These are phyloP conservation scores for Colletotrichum orchidophilum DNA, from an alignment of 2,329 filamentous ascomycete genomes.

Conservation along the genomic window DNA sequence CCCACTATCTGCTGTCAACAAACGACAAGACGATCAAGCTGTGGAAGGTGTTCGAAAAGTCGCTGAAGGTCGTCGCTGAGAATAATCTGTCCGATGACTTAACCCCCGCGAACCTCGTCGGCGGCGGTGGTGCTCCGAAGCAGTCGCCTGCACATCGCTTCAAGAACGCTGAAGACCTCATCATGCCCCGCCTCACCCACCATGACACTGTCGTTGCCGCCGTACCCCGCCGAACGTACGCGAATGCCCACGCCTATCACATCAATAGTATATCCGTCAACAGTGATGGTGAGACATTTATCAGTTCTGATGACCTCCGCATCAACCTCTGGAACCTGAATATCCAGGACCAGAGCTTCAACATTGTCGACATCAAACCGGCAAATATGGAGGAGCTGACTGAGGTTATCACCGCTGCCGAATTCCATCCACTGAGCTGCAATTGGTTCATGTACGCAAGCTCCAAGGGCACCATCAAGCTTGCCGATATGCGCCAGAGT, in stretches of 20 bases:
- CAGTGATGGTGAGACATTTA: constrained; percentile 98
- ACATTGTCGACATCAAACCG: constrained; percentile 99
- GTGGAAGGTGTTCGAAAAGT: constrained; percentile 99
- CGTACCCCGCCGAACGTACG: constrained; percentile 94
- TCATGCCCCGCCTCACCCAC: constrained; percentile 94
- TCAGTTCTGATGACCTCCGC: constrained; percentile 96
- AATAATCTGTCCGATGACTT: constrained; percentile 97
- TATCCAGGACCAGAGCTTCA: constrained; percentile 99
- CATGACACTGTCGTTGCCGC: constrained; percentile 98
- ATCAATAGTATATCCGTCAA: constrained; percentile 99
- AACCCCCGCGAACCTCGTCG: constrained; percentile 77
- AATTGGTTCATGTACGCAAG: constrained; percentile 99
- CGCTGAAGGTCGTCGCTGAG: constrained; percentile 97
- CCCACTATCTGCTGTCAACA: constrained; percentile 96
- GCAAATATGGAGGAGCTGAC: constrained; percentile 99
- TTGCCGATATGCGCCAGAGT: constrained; percentile 98
- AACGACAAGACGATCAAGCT: constrained; percentile 99
- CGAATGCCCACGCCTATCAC: constrained; percentile 98
- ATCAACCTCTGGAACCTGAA: constrained; percentile 99
- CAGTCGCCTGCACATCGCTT: constrained; percentile 78
- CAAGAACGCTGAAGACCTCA: constrained; percentile 82
- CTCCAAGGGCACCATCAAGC: constrained; percentile 98
- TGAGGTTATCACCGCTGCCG: constrained; percentile 97
- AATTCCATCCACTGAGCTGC: constrained; percentile 96
- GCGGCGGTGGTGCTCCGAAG: constrained; percentile 81